phyloP scores from a whole-genome alignment of 75 land plant genomes.

The Isoetes taiwanensis region DNA sequence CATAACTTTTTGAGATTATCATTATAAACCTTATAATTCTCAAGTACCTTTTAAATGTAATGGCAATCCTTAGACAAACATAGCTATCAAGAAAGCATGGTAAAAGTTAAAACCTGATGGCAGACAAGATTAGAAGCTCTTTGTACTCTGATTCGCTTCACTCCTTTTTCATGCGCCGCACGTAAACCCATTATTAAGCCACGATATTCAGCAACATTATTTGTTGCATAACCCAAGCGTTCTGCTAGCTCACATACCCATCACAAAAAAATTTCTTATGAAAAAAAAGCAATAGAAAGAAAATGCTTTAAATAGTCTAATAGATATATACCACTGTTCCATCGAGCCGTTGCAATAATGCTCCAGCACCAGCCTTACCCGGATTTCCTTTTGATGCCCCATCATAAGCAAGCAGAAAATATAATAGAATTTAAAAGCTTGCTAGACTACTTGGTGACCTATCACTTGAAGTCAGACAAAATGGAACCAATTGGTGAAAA shows the following conservation, averaged over 20 bases:
- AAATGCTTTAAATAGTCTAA: too few relatives aligned
- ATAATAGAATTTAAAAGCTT: background rate
- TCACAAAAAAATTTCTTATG: too few relatives aligned
- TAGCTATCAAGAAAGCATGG: background rate
- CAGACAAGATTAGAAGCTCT: slow-evolving; percentile 81
- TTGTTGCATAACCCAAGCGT: slow-evolving; percentile 63
- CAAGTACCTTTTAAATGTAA: slow-evolving; percentile 11
- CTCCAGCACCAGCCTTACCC: slow-evolving; percentile 7
- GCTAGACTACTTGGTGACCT: too few relatives aligned
- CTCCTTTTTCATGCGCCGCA: slow-evolving; percentile 51
- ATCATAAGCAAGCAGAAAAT: background rate
- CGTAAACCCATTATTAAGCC: slow-evolving; percentile 55
- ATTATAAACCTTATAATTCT: slow-evolving; percentile 10
- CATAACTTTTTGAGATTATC: slow-evolving; percentile 11
- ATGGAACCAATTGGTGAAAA: too few relatives aligned
- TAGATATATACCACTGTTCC: slow-evolving; percentile 4
- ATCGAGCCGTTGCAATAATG: background rate
- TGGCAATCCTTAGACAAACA: background rate
- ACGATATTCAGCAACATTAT: slow-evolving; percentile 81
- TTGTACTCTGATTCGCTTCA: slow-evolving; percentile 31
- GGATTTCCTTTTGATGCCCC: slow-evolving; percentile 5
- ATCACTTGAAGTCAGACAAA: too few relatives aligned
- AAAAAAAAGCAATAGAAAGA: too few relatives aligned
- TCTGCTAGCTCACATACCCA: slow-evolving; percentile 51
- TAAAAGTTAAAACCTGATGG: slow-evolving; percentile 43